Base-by-base conservation (phyloP, 148 eudicot species). In the Rhododendron mucronatum region DNA sequence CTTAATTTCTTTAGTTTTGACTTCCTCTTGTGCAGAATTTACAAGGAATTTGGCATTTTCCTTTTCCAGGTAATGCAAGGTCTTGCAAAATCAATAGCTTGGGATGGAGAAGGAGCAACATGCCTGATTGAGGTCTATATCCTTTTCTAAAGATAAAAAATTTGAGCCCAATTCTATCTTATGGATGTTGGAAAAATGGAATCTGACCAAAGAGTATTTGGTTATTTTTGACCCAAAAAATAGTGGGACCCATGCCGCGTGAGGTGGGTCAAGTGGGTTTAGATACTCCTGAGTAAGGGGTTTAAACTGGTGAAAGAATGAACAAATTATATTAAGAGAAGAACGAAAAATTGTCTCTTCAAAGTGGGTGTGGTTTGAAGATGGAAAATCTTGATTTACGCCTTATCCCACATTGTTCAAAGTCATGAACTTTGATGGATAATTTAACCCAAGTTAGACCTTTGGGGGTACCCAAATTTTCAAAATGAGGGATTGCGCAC, bases 71-170 rank as follows among this genome's bases (percentile, higher is more conserved):
- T 97, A 84, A 97, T 97, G 99, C 99, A 95, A 90, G 98, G 98
- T 86, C 99, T 95, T 89, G 99, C 98, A 80, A 97, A 97, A 90
- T 95, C 98, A 79, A 91, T 97, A 86, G 98, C 99, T 88, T 97
- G 95, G 97, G 99, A 97, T 89, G 99, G 99, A 83, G 99, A 97
- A 93, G 99, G 99, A 47, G 99, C 99, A 86, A 97, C 99, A 83
- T 97, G 99, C 91, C 89, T 97, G 84, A 95, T 97, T 71, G 98
- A 97, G 99, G 99, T 97, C 30, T 84, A 87, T 85, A 51, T 83
- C 12, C 47, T 69, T 45, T 33, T 35, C 41, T 63, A 12, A 37
- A 13, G 78, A 21, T 18, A 3, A 9, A 45, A 30, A 4, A 11
- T 37, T 87, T 37, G 13, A 14, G n/a, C 30, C 48, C 30, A 11